Evolutionary conservation across 2,329 filamentous ascomycete genomes (phyloP), one percentile per base, ranked within the genome.

Genomic region (Phoma sp.): DNA sequence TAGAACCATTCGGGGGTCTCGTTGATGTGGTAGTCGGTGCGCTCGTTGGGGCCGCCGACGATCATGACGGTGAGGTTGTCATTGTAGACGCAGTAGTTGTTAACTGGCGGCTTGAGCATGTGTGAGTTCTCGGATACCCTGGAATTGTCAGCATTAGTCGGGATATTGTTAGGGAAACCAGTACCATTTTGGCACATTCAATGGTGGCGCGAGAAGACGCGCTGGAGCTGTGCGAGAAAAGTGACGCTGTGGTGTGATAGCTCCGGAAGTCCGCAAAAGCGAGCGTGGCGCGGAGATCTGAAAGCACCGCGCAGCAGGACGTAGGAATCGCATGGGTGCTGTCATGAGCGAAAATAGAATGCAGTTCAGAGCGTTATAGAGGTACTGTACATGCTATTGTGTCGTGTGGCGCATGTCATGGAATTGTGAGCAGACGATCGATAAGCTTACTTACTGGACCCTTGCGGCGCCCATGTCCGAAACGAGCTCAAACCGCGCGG

Each of bases 1-100:
- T 95, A 98, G 86, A 98, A 99, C 88, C 93, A 98, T 77, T 98
- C 95, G 11, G 95, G 87, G 0, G 93, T 98, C 67, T 87, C 81
- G 82, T 98, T 98, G 84, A 98, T 93, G 83, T 98, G 95, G 82
- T 97, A 99, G 82, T 98, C 95, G 50, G 93, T 97, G 61, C 95
- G 87, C 57, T 91, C 91, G 76, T 98, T 98, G 69, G 95, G 95
- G 11, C 95, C 95, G 73, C 95, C 95, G 59, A 99, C 93, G 67
- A 96, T 92, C 90, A 95, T 95, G 72, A 95, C 89, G 34, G 89
- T 92, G 55, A 93, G 85, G 69, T 85, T 84, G 49, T 90, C 84
- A 73, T 96, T 90, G 80, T 96, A 96, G 69, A 98, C 91, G 79
- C 93, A 97, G 81, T 95, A 96, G 80, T 98, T 98, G 80, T 97